A percentile compares a stretch with the other conserved stretches of the same genome.
Conservation (phyloP, 2,329 filamentous ascomycete genomes). For the Fusarium neocosmosporiellum region DNA sequence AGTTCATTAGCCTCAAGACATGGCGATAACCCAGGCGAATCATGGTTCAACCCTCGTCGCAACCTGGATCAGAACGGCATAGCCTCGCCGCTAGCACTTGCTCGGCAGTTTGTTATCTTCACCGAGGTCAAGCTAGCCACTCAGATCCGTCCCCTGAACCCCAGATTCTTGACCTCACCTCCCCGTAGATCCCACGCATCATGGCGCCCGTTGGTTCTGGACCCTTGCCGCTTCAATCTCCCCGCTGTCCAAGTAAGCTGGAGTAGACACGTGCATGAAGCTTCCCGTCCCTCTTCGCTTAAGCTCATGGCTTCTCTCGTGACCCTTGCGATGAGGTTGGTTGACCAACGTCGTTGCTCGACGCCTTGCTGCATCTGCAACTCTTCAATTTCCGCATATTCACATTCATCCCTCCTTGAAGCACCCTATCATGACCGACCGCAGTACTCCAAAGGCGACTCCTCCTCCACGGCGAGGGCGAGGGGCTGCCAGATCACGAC, state of each 20-base stretch:
- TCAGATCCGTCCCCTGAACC: background rate
- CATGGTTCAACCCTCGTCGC: background rate
- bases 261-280: background rate
- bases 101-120: slow-evolving; percentile 5
- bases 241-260: background rate
- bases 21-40: background rate
- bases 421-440: background rate
- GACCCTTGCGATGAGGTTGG: background rate
- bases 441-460: background rate
- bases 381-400: background rate
- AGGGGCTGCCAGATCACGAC: slow-evolving; percentile 3
- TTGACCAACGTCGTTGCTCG: background rate
- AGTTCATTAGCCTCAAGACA: background rate
- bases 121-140: background rate
- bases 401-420: background rate
- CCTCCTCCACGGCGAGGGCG: background rate
- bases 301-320: background rate
- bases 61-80: background rate
- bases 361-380: background rate
- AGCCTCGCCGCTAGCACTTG: background rate
- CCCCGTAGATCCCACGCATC: background rate
- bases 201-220: background rate
- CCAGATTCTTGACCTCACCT: background rate
- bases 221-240: background rate
- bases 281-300: background rate